These are phyloP conservation scores for Santalum album DNA, from an alignment of 164 flowering plant species.

Conservation along the genomic window DNA sequence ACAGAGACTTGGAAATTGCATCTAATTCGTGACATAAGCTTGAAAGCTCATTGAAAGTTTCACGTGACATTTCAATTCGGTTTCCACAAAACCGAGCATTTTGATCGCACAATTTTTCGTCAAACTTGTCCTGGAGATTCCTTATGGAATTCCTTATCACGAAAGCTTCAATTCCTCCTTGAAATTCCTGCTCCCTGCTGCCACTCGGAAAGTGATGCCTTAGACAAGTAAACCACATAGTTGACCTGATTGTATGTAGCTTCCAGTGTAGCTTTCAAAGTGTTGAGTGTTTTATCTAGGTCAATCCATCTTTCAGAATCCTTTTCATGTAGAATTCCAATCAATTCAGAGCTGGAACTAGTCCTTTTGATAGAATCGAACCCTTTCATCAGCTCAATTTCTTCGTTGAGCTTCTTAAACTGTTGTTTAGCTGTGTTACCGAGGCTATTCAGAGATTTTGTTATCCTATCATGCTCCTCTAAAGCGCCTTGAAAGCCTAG, in stretches of 20 bases:
- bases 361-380: conserved; percentile 17
- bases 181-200: conserved; percentile 35
- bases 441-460: conserved; percentile 21
- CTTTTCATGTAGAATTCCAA: conserved; percentile 27
- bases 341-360: conserved; percentile 25
- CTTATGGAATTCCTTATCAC: conserved; percentile 36
- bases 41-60: conserved; percentile 42
- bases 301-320: conserved; percentile 17
- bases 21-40: conserved; percentile 50
- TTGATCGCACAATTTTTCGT: conserved; percentile 27
- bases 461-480: conserved; percentile 15
- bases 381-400: conserved; percentile 24
- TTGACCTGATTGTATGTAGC: conserved; percentile 19
- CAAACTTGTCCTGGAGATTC: conserved; percentile 34
- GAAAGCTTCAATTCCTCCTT: conserved; percentile 38
- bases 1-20: conserved; percentile 34
- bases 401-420: conserved; percentile 33
- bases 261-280: conserved; percentile 25
- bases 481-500: conserved; percentile 7
- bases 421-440: conserved; percentile 27
- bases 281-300: conserved; percentile 25
- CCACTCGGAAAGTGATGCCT: conserved; percentile 25
- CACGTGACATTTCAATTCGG: conserved; percentile 18
- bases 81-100: conserved; percentile 16
- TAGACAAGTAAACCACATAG: conserved; percentile 19